phyloP scores from a whole-genome alignment of 129 eudicot species.

The Pseudognaphalium luteoalbum region DNA sequence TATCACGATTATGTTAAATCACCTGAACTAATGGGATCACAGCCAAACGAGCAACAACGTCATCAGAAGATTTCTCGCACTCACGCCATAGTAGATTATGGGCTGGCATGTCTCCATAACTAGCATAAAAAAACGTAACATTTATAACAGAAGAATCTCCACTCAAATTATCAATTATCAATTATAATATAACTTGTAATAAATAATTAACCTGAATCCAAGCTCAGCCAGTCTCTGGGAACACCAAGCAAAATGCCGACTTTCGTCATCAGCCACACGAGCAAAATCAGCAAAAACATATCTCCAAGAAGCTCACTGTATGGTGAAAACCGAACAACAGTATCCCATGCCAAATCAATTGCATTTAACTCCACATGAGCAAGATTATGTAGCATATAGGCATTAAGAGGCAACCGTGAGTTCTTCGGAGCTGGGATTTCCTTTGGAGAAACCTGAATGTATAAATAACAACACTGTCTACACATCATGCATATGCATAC shows the following conservation, averaged over 20 bases:
- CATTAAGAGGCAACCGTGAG: conserved; percentile 87
- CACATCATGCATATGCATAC: background rate
- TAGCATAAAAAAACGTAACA: conserved; percentile 14
- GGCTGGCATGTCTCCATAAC: conserved; percentile 99
- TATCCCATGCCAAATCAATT: conserved; percentile 98
- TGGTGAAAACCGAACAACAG: conserved; percentile 93
- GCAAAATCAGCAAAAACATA: conserved; percentile 95
- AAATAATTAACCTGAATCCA: conserved; percentile 66
- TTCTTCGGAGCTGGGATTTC: conserved; percentile 85
- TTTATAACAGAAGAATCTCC: background rate
- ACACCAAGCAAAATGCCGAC: conserved; percentile 99
- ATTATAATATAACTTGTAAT: background rate
- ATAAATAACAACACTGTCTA: conserved; percentile 4
- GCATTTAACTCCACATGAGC: conserved; percentile 98
- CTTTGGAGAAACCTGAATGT: conserved; percentile 76
- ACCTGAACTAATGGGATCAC: conserved; percentile 97
- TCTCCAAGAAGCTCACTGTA: conserved; percentile 73
- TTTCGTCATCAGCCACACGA: conserved; percentile 95
- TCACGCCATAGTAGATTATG: conserved; percentile 93
- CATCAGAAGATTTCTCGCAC: conserved; percentile 83
- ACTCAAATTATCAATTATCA: background rate
- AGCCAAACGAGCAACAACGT: conserved; percentile 92
- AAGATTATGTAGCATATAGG: conserved; percentile 92
- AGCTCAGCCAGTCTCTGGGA: conserved; percentile 87
- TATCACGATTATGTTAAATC: background rate